These are phyloP conservation scores for Ceratocystis cacaofunesta DNA, from an alignment of 2,329 filamentous ascomycete genomes.

Conservation along the genomic window DNA sequence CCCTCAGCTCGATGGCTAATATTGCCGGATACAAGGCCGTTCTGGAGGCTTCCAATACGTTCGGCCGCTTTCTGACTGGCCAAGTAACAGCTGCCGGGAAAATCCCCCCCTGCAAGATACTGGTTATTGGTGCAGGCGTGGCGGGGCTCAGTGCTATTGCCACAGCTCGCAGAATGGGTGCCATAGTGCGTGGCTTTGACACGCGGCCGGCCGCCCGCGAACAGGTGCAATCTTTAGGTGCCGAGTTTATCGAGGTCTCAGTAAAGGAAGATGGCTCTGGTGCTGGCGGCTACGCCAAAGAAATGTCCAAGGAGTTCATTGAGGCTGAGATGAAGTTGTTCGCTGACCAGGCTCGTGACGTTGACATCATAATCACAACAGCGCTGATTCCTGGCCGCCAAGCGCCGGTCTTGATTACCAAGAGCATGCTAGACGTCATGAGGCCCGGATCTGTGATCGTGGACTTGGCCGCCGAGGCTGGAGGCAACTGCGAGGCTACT, in stretches of 20 bases:
- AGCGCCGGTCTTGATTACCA: constrained; percentile 71
- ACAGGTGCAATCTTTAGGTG: constrained; percentile 79
- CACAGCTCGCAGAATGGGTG: constrained; percentile 70
- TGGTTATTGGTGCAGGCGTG: constrained; percentile 82
- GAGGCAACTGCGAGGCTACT: constrained; percentile 77
- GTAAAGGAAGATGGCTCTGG: constrained; percentile 73
- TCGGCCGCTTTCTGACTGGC: constrained; percentile 75
- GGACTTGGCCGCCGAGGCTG: constrained; percentile 74
- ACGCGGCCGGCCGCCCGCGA: constrained; percentile 78
- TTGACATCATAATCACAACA: constrained; percentile 86
- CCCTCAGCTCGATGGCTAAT: constrained; percentile 83
- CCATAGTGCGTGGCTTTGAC: constrained; percentile 81
- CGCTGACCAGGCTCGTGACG: constrained; percentile 70
- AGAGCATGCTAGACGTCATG: constrained; percentile 68
- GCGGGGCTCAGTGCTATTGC: constrained; percentile 80
- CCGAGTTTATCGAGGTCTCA: constrained; percentile 79
- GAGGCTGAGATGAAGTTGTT: constrained; percentile 89
- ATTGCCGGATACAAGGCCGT: constrained; percentile 90
- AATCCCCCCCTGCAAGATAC: constrained; percentile 78
- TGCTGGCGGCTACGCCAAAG: constrained; percentile 76
- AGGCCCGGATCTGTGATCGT: constrained; percentile 81
- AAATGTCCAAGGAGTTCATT: constrained; percentile 89
- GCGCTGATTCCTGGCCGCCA: constrained; percentile 77
- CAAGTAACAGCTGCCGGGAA: constrained; percentile 83
- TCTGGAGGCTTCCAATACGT: constrained; percentile 75